Evolutionary conservation across 2,329 filamentous ascomycete genomes (phyloP).

Genomic region (Fusarium sacchari): DNA sequence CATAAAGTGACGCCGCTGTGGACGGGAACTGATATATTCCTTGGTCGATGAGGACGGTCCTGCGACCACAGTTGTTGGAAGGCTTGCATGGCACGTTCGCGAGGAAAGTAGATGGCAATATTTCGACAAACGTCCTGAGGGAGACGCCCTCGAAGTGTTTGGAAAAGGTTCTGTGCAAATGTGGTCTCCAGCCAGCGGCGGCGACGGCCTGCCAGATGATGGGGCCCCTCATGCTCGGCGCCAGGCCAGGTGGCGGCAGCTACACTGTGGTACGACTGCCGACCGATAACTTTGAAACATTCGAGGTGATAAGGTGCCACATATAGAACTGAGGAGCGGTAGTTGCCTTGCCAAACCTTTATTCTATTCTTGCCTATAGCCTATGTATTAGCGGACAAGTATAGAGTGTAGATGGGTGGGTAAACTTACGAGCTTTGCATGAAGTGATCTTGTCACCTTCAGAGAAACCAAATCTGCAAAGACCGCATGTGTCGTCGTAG

Average conservation of each 20-base stretch:
- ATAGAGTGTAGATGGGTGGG: no score
- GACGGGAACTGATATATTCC: neutral
- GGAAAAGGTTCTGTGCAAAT: fast-evolving
- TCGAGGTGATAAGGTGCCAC: neutral
- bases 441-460: no score
- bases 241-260: neutral
- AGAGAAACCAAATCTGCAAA: neutral
- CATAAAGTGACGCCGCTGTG: fast-evolving
- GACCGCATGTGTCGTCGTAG: no score
- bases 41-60: fast-evolving
- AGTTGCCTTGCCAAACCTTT: no score
- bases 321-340: no score
- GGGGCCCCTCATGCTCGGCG: fast-evolving
- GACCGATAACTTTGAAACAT: neutral
- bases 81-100: fast-evolving
- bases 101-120: fast-evolving
- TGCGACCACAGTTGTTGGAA: neutral
- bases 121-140: fast-evolving
- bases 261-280: neutral
- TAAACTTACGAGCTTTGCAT: no score
- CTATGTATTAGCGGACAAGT: no score
- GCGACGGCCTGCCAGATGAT: neutral
- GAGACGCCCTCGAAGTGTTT: fast-evolving
- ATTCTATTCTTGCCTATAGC: no score
- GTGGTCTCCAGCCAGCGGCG: neutral